Conservation (phyloP, 2,329 filamentous ascomycete genomes). For the Biscogniauxia mediterranea region DNA sequence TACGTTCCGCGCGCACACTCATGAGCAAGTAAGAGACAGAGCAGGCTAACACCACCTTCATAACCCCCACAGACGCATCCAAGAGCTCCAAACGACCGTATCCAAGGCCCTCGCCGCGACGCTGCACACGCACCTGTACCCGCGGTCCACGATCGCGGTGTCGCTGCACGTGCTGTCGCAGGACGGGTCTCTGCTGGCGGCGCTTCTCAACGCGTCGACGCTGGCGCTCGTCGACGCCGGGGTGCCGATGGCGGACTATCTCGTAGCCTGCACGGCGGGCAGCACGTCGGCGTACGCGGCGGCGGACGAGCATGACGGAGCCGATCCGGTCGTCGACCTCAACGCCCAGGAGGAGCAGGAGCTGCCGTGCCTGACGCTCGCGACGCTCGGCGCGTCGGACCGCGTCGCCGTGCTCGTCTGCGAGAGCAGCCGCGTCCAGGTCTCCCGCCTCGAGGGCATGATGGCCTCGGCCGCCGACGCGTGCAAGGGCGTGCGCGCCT, state of each 20-base stretch:
- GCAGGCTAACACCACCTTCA: too few relatives aligned
- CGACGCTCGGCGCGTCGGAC: slow-evolving; percentile 71
- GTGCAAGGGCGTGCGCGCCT: slow-evolving; percentile 78
- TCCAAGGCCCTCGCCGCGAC: slow-evolving; percentile 72
- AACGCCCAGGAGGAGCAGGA: slow-evolving; percentile 83
- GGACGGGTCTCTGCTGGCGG: slow-evolving; percentile 86
- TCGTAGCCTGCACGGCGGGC: slow-evolving; percentile 84
- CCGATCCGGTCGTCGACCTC: slow-evolving; percentile 77
- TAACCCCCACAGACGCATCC: slow-evolving; percentile 64
- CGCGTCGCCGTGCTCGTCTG: slow-evolving; percentile 77
- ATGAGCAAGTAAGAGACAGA: too few relatives aligned
- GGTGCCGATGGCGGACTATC: slow-evolving; percentile 90
- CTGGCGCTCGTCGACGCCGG: slow-evolving; percentile 92
- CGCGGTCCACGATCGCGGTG: slow-evolving; percentile 80
- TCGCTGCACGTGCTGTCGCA: slow-evolving; percentile 84
- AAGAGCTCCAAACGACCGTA: slow-evolving; percentile 79
- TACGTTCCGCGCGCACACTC: too few relatives aligned
- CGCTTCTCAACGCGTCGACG: slow-evolving; percentile 86
- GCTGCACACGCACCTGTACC: slow-evolving; percentile 84
- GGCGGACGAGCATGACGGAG: slow-evolving; percentile 56
- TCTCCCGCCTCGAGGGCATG: slow-evolving; percentile 83
- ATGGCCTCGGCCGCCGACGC: slow-evolving; percentile 88
- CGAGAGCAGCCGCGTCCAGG: slow-evolving; percentile 87
- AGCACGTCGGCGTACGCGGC: slow-evolving; percentile 66
- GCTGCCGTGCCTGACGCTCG: slow-evolving; percentile 83